Conservation (phyloP, 2,329 filamentous ascomycete species). For the Diaporthe vaccinii region DNA sequence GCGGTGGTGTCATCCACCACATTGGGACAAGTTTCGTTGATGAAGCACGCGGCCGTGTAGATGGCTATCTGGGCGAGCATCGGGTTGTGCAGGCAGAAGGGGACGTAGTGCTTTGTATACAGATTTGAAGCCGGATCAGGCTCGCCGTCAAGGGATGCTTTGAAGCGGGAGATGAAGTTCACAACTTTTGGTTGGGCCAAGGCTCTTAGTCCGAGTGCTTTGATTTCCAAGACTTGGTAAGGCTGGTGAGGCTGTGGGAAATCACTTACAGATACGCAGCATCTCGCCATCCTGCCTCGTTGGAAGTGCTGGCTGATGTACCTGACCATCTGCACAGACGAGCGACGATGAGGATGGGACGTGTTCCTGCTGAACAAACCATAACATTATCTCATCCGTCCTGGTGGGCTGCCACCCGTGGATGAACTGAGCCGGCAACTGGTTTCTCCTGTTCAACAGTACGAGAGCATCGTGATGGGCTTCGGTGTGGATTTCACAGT, state of each 20-base stretch:
- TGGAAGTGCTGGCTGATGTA: conserved; percentile 57
- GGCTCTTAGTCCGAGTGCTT: background rate
- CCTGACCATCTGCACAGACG: conserved; percentile 46
- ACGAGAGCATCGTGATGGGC: conserved; percentile 49
- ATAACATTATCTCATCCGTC: conserved; percentile 43
- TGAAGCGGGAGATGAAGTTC: conserved; percentile 64
- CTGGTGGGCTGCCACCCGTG: conserved; percentile 39
- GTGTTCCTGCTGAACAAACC: conserved; percentile 47
- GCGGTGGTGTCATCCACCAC: conserved; percentile 57
- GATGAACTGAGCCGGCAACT: conserved; percentile 40
- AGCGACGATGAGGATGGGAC: background rate
- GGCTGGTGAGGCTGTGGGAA: background rate
- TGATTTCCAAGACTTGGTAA: background rate
- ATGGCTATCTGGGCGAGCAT: conserved; percentile 63
- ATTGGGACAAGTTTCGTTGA: conserved; percentile 61
- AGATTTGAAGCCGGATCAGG: conserved; percentile 56
- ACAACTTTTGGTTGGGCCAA: conserved; percentile 52
- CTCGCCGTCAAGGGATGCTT: conserved; percentile 63
- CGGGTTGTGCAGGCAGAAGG: conserved; percentile 63
- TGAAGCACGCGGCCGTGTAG: conserved; percentile 65
- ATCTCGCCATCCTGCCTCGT: conserved; percentile 62
- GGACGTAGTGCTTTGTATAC: conserved; percentile 63
- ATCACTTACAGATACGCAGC: conserved; percentile 60
- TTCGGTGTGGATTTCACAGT: conserved; percentile 46
- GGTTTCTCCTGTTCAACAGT: conserved; percentile 45